Evolutionary conservation across 306 rosid genomes (phyloP), one percentile per base, ranked within the genome.

Genomic region (Fagus crenata): DNA sequence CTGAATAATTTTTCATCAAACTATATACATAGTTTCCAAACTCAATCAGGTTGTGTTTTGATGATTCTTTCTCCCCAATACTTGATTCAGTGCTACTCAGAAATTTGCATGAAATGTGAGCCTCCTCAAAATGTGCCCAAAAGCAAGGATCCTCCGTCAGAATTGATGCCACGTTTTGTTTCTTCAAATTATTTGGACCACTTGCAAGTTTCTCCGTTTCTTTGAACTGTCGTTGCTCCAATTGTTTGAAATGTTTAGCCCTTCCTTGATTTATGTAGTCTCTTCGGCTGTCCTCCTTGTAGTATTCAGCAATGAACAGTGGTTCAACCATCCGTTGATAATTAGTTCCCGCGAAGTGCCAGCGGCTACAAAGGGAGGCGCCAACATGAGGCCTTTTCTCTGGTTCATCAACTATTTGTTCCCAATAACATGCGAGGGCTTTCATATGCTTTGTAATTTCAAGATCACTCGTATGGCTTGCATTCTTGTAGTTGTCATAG

Each of bases 311-410:
- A 1, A 93, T 91, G 37, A 18, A 56, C 12, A 90, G 85, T 1
- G 91, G 97, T 49, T 93, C 98, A 33, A 91, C 77, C 96, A 93
- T 88, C 78, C 84, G 90, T 75, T 89, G 79, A 32, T 85, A 91
- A 49, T 35, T 89, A 0, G 80, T 78, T 43, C 97, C 97, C 0
- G 40, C 87, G 0, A 1, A 72, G 41, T 91, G 89, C 89, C 87
- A 89, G 0, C 85, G 67, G 0, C 33, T 67, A 1, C 75, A 77
- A 6, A 90, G 69, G 0, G 51, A 0, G 0, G 78, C 80, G 0
- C 77, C 88, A 74, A 83, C 90, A 22, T 6, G 89, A 1, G 97
- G 98, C 67, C 61, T 85, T 73, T 63, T 73, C 35, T 80, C 80
- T 2, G 14, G 89, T 28, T 88, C 88, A 58, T 67, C 68, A 15